Evolutionary conservation across 2,329 filamentous ascomycete genomes (phyloP), one percentile per base, ranked within the genome.

Genomic region (Blastomyces emzantsi): DNA sequence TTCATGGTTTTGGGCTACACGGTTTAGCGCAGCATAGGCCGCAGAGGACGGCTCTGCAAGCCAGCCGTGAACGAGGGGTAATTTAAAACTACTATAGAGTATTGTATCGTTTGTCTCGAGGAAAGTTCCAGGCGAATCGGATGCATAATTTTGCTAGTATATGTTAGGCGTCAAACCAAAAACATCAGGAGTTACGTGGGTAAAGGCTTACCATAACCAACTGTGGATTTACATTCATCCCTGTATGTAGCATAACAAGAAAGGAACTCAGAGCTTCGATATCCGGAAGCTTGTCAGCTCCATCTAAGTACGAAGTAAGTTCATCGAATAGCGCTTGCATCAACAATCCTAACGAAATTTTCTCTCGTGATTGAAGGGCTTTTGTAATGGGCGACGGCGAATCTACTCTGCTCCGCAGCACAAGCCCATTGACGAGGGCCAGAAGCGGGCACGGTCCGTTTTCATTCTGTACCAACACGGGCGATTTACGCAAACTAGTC

Each of bases 201-300:
- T 17, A 54, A 39, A 41, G 60, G 56, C 67, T 64, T 70, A 74
- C 82, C 1, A 90, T 83, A 8, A 95, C 82, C 67, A 96, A 94
- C 25, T 89, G 86, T 2, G 94, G 94, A 68, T 99, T 99, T 64
- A 97, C 93, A 70, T 97, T 99, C 90, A 99, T 96, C 47, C 94
- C 94, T 0, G 92, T 97, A 69, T 97, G 91, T 2, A 99, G 79
- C 55, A 90, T 90, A 63, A 94, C 85, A 1, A 99, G 80, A 71
- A 99, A 99, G 7, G 83, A 82, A 73, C 96, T 96, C 1, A 99
- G 81, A 64, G 96, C 92, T 45, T 87, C 84, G 11, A 97, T 88
- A 73, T 97, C 94, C 0, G 93, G 93, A 30, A 97, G 77, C 19
- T 85, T 80, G 43, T 87, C 84, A 58, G 85, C 84, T 0, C 85